Conservation (phyloP, 345 rosid genomes). For the Rhizophora mangle region DNA sequence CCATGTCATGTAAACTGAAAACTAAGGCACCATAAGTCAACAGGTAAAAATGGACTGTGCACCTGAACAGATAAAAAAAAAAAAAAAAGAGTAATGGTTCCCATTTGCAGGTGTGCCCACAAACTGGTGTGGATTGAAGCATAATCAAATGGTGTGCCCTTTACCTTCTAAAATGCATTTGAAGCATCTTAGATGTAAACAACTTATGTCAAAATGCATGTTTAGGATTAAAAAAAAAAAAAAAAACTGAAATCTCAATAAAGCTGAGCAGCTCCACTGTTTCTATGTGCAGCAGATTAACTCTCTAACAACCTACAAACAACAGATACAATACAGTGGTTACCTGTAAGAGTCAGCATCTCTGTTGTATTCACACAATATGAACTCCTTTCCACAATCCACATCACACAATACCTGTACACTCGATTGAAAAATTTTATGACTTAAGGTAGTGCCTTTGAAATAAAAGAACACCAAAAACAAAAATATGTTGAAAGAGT, state of each 20-base stretch:
- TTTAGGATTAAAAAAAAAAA: too few relatives aligned
- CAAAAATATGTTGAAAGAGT: too few relatives aligned
- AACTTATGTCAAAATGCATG: too few relatives aligned
- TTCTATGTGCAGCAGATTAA: too few relatives aligned
- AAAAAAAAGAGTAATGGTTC: neutral
- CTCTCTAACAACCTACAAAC: neutral
- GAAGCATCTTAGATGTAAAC: too few relatives aligned
- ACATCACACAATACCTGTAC: constrained; percentile 63
- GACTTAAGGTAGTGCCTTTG: neutral
- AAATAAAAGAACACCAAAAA: neutral
- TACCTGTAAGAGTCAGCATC: constrained; percentile 97
- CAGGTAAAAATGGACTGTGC: neutral
- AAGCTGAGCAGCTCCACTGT: neutral
- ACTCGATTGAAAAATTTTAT: neutral
- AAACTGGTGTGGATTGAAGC: too few relatives aligned
- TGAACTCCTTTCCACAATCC: constrained; percentile 74
- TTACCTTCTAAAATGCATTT: too few relatives aligned
- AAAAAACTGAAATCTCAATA: too few relatives aligned
- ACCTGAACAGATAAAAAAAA: neutral
- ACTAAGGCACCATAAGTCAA: neutral
- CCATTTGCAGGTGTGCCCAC: too few relatives aligned
- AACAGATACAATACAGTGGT: neutral
- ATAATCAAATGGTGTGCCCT: too few relatives aligned
- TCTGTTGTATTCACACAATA: constrained; percentile 94
- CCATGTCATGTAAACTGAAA: neutral